These are phyloP conservation scores for Fusarium vanettenii DNA, from an alignment of 2,329 filamentous ascomycete species.

Conservation along the genomic window DNA sequence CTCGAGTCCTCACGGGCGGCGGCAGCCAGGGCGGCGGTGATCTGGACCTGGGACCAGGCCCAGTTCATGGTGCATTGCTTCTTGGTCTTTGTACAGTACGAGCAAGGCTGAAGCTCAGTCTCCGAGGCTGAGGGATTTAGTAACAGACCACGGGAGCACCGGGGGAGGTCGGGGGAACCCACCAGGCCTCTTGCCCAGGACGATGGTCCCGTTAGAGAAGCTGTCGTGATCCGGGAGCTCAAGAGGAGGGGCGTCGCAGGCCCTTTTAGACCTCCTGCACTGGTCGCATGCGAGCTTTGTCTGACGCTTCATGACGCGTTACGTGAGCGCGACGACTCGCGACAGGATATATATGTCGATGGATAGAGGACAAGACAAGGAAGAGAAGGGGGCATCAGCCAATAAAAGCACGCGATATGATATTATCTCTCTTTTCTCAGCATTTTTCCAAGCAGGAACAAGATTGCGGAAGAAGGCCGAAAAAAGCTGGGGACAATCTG, in stretches of 20 bases:
- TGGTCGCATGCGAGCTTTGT: slow-evolving; percentile 39
- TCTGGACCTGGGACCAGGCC: slow-evolving; percentile 31
- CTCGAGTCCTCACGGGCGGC: background rate
- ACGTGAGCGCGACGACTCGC: background rate
- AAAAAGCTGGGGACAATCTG: background rate
- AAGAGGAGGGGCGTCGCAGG: slow-evolving; percentile 38
- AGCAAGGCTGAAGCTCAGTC: slow-evolving; percentile 33
- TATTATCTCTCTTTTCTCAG: background rate
- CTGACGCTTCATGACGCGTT: slow-evolving; percentile 36
- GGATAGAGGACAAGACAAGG: background rate
- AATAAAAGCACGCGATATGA: background rate
- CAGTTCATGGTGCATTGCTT: slow-evolving; percentile 46
- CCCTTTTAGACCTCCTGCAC: slow-evolving; percentile 39
- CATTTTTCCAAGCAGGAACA: background rate
- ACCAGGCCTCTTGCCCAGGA: slow-evolving; percentile 23
- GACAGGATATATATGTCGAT: background rate
- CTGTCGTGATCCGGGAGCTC: slow-evolving; percentile 14
- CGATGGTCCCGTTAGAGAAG: background rate
- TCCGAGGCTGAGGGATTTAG: slow-evolving; percentile 3
- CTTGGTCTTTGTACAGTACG: slow-evolving; percentile 47
- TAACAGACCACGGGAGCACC: background rate
- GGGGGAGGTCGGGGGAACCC: slow-evolving; percentile 3
- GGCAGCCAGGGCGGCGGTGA: slow-evolving; percentile 21
- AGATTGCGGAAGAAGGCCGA: background rate
- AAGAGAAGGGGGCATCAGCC: background rate